phyloP scores from a whole-genome alignment of 495 filamentous ascomycete genomes.

The Amniculicola lignicola region DNA sequence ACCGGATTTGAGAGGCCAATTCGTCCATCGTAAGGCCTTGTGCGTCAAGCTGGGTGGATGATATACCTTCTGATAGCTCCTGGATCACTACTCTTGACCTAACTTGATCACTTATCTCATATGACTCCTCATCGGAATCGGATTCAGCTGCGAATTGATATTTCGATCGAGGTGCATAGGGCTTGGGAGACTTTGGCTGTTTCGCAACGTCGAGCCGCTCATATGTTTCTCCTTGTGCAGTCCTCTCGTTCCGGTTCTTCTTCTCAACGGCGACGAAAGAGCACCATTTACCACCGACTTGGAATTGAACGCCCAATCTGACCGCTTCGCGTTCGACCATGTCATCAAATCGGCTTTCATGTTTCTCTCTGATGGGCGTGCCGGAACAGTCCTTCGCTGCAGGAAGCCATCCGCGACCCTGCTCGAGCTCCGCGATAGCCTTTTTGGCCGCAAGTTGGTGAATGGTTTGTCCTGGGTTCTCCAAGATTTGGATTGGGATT shows the following conservation, averaged over 20 bases:
- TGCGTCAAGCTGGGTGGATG: too few species aligned
- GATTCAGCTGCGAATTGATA: not conserved
- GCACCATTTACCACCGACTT: conserved; percentile 65
- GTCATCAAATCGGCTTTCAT: conserved; percentile 49
- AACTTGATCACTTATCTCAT: not conserved
- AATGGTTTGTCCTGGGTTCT: conserved; percentile 53
- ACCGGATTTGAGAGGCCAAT: not conserved
- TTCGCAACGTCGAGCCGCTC: conserved; percentile 26
- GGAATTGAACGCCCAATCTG: conserved; percentile 59
- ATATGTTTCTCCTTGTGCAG: conserved; percentile 11
- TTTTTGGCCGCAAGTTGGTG: conserved; percentile 69
- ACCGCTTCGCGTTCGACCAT: conserved; percentile 62
- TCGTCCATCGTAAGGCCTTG: not conserved
- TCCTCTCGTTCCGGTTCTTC: conserved; percentile 5
- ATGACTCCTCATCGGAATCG: not conserved
- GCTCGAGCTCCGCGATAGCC: conserved; percentile 64
- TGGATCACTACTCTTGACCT: too few species aligned
- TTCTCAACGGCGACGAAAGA: conserved; percentile 65
- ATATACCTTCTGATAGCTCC: too few species aligned
- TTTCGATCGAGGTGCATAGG: not conserved
- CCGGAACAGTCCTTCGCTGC: conserved; percentile 48
- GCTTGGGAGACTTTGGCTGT: not conserved
- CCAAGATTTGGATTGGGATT: conserved; percentile 56
- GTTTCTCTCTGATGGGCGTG: conserved; percentile 49
- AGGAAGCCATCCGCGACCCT: conserved; percentile 63